Conservation (phyloP, 2,329 filamentous ascomycete genomes). For the Dactylellina drechsleri region DNA sequence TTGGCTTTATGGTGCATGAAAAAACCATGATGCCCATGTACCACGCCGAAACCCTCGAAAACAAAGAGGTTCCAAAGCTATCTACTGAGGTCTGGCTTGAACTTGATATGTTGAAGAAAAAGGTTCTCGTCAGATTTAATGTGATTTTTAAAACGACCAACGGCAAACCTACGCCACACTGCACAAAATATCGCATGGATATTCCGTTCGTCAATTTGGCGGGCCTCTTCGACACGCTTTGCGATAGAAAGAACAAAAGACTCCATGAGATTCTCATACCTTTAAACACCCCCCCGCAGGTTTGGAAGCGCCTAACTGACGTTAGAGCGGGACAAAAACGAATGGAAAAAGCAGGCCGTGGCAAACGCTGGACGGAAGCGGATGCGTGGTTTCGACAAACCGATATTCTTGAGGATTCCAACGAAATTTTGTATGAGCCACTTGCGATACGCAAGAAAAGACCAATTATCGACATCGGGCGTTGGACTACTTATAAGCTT, state of each 20-base stretch:
- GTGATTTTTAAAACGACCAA: slow-evolving; percentile 58
- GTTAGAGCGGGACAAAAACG: slow-evolving; percentile 61
- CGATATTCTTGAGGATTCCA: slow-evolving; percentile 67
- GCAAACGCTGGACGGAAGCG: slow-evolving; percentile 66
- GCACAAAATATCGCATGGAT: slow-evolving; percentile 60
- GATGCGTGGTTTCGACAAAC: slow-evolving; percentile 73
- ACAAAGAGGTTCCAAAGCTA: slow-evolving; percentile 56
- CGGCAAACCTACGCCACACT: slow-evolving; percentile 38
- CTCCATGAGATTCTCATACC: slow-evolving; percentile 64
- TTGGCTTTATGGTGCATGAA: slow-evolving; percentile 70
- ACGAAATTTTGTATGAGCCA: slow-evolving; percentile 60
- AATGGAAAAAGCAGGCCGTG: slow-evolving; percentile 57
- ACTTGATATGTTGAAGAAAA: slow-evolving; percentile 62
- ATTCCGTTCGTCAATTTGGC: slow-evolving; percentile 64
- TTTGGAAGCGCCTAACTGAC: slow-evolving; percentile 60
- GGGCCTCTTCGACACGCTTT: slow-evolving; percentile 58
- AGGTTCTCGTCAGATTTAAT: slow-evolving; percentile 63
- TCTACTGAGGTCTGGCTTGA: slow-evolving; percentile 58
- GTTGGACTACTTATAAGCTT: slow-evolving; percentile 70
- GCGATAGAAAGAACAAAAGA: slow-evolving; percentile 59
- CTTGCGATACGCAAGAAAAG: slow-evolving; percentile 65
- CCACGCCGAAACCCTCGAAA: slow-evolving; percentile 59
- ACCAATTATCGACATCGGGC: slow-evolving; percentile 70
- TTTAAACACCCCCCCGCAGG: slow-evolving; percentile 64
- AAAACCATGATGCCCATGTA: slow-evolving; percentile 71